Percentiles rank a stretch among this genome's conserved stretches.
phyloP scores from a whole-genome alignment of 352 stramenopile genomes.

The Phytopythium boreale region DNA sequence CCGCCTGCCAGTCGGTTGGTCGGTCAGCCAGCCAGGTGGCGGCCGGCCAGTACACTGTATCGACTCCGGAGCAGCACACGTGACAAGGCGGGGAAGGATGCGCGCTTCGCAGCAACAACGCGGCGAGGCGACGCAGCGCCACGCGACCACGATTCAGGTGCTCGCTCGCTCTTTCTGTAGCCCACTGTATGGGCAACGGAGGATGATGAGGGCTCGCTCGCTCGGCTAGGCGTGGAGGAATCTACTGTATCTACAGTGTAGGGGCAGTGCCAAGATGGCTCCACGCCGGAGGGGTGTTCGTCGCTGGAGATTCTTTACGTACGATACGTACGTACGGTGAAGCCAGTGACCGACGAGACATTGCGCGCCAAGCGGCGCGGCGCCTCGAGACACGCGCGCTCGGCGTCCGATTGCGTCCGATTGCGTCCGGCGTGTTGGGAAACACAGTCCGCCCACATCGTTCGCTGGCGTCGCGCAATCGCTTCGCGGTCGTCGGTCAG shows the following conservation, averaged over 20 bases:
- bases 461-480: background rate
- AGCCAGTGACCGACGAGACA: background rate
- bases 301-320: background rate
- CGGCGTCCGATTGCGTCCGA: too few relatives aligned
- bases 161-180: background rate
- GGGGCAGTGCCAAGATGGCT: background rate
- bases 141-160: slow-evolving; percentile 23
- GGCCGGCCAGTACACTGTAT: background rate
- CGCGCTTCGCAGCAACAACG: background rate
- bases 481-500: background rate
- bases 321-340: background rate
- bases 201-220: background rate
- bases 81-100: background rate
- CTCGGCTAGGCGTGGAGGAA: background rate
- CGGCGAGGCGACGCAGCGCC: slow-evolving; percentile 14
- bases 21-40: background rate
- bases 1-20: too few relatives aligned
- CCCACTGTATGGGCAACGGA: background rate
- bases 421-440: background rate
- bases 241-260: background rate
- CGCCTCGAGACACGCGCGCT: background rate
- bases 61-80: background rate
- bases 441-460: too few relatives aligned
- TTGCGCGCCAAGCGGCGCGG: background rate
- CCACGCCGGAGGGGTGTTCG: background rate